phyloP scores from a whole-genome alignment of 768 basidiomycete genomes.

The Termitomyces sp. region DNA sequence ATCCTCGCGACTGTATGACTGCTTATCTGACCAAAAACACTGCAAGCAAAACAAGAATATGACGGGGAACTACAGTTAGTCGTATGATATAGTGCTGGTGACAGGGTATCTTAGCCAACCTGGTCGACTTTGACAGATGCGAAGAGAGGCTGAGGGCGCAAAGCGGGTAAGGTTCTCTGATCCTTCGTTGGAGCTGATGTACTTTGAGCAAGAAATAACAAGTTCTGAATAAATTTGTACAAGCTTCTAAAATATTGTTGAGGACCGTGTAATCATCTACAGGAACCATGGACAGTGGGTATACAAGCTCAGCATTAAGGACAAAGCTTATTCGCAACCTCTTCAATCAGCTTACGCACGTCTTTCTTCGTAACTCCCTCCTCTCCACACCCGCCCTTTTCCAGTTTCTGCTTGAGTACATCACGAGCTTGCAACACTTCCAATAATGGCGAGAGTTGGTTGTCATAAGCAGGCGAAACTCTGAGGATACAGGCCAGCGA shows the following conservation, averaged over 20 bases:
- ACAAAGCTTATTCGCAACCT: conserved; percentile 50
- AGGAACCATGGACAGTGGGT: neutral
- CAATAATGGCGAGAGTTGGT: conserved; percentile 49
- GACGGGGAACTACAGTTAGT: too few species aligned
- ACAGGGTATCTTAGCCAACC: too few species aligned
- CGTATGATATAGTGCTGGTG: too few species aligned
- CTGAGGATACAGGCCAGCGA: conserved; percentile 74
- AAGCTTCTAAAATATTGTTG: neutral
- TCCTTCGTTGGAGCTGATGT: too few species aligned
- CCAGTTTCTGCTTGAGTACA: conserved; percentile 54
- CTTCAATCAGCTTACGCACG: conserved; percentile 55
- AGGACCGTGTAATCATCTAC: neutral
- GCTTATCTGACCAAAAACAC: too few species aligned
- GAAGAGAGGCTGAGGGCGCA: too few species aligned
- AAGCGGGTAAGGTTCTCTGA: too few species aligned
- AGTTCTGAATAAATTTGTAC: neutral
- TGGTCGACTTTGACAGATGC: too few species aligned
- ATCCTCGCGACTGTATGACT: too few species aligned
- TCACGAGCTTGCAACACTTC: conserved; percentile 63
- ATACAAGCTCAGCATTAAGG: conserved; percentile 17
- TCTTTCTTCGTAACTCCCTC: conserved; percentile 60
- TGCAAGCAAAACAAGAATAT: too few species aligned
- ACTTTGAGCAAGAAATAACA: too few species aligned
- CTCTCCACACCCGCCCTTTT: conserved; percentile 43
- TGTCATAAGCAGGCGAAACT: conserved; percentile 63